Evolutionary conservation across 768 basidiomycete species (phyloP), one percentile per base, ranked within the genome.

Genomic region (Phanerodontia chrysosporium): DNA sequence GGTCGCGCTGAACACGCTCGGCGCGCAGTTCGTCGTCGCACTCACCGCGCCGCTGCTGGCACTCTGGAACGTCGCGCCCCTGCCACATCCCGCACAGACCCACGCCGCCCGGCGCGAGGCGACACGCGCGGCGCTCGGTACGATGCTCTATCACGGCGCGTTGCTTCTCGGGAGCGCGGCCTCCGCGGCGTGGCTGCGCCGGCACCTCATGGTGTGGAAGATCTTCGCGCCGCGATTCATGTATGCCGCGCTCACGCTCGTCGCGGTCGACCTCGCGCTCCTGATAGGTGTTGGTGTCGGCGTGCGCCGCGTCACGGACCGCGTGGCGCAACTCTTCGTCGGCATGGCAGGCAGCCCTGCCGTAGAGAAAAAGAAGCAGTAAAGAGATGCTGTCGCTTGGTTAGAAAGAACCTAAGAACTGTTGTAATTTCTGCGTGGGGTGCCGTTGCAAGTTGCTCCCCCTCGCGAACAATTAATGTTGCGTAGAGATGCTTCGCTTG

Each of bases 181-280:
- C 6, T 85, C 85, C 57, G 86, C 92, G 0, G 89, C 92, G 8
- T 81, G 85, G 65, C 73, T 95, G 53, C 73, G 94, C 62, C 71
- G 94, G 46, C 95, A 98, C 70, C 71, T 97, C 63, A 97, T 97
- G 95, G 95, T 98, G 24, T 99, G 97, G 97, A 98, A 98, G 74
- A 87, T 98, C 3, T 99, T 98, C 67, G 96, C 95, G 36, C 97
- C 97, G 62, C 75, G 96, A 62, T 97, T 95, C 69, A 95, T 98
- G 87, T 69, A 83, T 16, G 90, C 82, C 0, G 92, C 83, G 0
- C 66, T 84, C 3, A 80, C 81, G 28, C 70, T 96, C 35, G 44
- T 92, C 3, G 81, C 81, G 1, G 83, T 92, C 1, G 96, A 98
- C 73, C 35, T 86, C 0, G 87, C 78, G 0, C 73, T 89, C 21